Evolutionary conservation across 164 flowering plant genomes (phyloP).

Genomic region (Tinospora cordifolia): DNA sequence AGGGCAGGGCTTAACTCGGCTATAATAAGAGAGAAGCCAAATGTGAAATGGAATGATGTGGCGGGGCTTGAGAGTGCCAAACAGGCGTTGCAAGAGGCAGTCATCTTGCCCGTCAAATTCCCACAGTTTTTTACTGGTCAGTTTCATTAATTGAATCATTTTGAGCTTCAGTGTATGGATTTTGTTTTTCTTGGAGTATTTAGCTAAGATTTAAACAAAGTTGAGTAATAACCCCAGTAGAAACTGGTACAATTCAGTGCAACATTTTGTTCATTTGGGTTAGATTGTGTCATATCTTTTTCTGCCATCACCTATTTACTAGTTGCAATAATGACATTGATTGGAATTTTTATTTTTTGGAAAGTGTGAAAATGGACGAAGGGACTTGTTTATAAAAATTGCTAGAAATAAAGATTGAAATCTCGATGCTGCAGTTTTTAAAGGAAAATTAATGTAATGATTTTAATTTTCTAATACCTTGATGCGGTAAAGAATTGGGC

Average conservation of each 20-base stretch:
- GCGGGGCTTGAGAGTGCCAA: conserved; percentile 96
- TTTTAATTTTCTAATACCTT: no score
- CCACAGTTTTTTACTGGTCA: conserved; percentile 94
- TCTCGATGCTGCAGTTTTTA: no score
- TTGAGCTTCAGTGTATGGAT: not conserved
- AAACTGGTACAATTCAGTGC: not conserved
- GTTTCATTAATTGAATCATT: not conserved
- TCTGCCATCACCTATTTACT: no score
- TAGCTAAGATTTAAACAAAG: not conserved
- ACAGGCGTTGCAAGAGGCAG: conserved; percentile 97
- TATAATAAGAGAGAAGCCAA: conserved; percentile 92
- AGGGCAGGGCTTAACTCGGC: conserved; percentile 80
- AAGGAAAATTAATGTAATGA: no score
- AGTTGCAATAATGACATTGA: no score
- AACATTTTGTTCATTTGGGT: not conserved
- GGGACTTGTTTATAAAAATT: no score
- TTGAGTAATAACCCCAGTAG: not conserved
- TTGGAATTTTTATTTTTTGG: no score
- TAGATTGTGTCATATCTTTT: not conserved
- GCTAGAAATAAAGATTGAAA: no score
- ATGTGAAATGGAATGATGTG: conserved; percentile 94
- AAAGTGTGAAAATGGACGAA: no score
- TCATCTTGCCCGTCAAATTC: conserved; percentile 87
- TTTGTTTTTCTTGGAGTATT: not conserved
- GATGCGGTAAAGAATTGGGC: no score